Base-by-base conservation (phyloP, 371 early-diverging fungal species). In the Saksenaea oblongispora region DNA sequence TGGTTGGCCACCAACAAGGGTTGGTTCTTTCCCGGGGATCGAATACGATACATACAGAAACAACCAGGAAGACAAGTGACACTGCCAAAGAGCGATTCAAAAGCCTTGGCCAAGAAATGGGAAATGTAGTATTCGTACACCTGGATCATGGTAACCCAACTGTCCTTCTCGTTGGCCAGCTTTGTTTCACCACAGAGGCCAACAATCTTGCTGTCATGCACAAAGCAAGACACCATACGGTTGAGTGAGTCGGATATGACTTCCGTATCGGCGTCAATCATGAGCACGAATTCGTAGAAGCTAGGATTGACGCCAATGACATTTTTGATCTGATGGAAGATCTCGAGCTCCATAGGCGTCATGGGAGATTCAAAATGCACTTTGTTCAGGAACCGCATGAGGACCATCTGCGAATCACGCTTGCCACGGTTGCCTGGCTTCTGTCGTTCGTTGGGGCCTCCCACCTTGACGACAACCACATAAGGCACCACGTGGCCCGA, bases 31-130 rank as follows among this genome's bases (percentile, higher is more conserved):
- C 82, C 84, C 0, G 91, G 84, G 2, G 94, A 87, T 27, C 94
- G 91, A 18, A 98, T 79, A 91, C 93, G 87, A 68, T 93, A 94
- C 93, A 93, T 93, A 62, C 87, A 93, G 84, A 95, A 95, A 71
- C 93, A 97, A 7, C 97, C 95, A 1, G 95, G 94, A 28, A 96
- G 70, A 85, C 93, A 97, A 57, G 95, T 97, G 10, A 94, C 93
- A 31, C 89, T 86, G 9, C 91, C 91, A 79, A 94, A 93, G 34
- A 93, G 74, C 24, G 87, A 86, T 66, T 93, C 93, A 75, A 92
- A 88, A 15, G 91, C 89, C 64, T 93, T 93, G 51, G 88, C 76
- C 37, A 91, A 74, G 62, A 92, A 91, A 76, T 93, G 93, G 27
- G 89, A 90, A 54, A 91, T 92, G 58, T 89, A 93, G 76, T 93